These are phyloP conservation scores for Yamadazyma olivae DNA, from an alignment of 805 yeast genomes.

Conservation along the genomic window DNA sequence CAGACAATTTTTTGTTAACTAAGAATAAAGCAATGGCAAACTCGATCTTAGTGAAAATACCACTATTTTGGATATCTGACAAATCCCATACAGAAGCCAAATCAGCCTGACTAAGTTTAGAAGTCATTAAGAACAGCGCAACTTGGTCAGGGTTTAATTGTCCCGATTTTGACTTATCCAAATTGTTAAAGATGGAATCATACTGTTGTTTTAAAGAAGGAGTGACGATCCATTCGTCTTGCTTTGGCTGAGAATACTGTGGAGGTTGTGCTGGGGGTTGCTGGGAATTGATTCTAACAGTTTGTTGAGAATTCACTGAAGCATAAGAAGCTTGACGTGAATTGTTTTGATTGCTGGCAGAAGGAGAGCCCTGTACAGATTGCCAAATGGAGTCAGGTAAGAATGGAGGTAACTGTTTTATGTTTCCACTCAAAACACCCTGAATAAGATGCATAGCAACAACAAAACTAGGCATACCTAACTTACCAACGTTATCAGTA, in stretches of 20 bases:
- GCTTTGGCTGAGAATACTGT: slow-evolving; percentile 9
- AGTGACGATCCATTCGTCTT: slow-evolving; percentile 63
- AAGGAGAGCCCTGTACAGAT: slow-evolving; percentile 19
- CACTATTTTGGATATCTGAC: slow-evolving; percentile 84
- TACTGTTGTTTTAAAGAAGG: slow-evolving; percentile 72
- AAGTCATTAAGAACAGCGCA: slow-evolving; percentile 84
- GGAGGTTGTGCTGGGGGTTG: slow-evolving; percentile 7
- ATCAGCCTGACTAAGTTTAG: slow-evolving; percentile 78
- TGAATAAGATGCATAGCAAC: slow-evolving; percentile 96
- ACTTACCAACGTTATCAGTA: slow-evolving; percentile 65
- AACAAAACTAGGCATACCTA: slow-evolving; percentile 72
- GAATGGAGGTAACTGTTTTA: slow-evolving; percentile 53
- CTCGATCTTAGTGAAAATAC: slow-evolving; percentile 74
- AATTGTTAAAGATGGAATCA: slow-evolving; percentile 71
- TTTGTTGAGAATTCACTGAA: slow-evolving; percentile 32
- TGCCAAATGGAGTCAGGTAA: slow-evolving; percentile 41
- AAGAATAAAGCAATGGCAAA: slow-evolving; percentile 92
- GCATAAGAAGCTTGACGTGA: slow-evolving; percentile 23
- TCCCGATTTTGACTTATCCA: slow-evolving; percentile 67
- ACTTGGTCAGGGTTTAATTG: slow-evolving; percentile 72
- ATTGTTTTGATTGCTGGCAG: background rate
- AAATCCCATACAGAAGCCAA: slow-evolving; percentile 94
- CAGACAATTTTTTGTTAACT: slow-evolving; percentile 80
- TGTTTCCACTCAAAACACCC: slow-evolving; percentile 62
- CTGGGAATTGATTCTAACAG: slow-evolving; percentile 27